Percentiles rank a stretch among this genome's conserved stretches.
Evolutionary conservation across 192 early-diverging fungal genomes (phyloP).

Genomic region (Coemansia sp.): DNA sequence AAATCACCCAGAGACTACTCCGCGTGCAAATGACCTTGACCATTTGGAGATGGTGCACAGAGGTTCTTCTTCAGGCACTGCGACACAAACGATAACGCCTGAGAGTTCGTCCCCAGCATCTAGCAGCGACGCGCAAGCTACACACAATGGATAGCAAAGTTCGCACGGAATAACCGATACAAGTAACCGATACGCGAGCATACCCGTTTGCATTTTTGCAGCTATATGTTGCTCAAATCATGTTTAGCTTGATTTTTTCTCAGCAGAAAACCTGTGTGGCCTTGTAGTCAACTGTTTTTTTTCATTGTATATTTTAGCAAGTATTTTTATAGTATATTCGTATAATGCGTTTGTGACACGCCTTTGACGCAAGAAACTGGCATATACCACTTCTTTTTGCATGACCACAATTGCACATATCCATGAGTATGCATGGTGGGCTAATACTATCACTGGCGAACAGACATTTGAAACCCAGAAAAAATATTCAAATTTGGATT

Average conservation of each 20-base stretch:
- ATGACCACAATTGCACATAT: no score
- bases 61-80: background rate
- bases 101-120: background rate
- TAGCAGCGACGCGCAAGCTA: background rate
- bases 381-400: no score
- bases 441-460: no score
- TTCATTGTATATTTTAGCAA: background rate
- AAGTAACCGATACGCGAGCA: background rate
- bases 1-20: background rate
- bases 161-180: background rate
- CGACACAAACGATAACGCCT: background rate
- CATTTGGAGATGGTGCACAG: background rate
- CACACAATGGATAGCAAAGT: background rate
- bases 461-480: no score
- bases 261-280: no score
- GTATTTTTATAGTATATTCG: background rate
- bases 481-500: no score
- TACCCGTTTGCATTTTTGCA: background rate
- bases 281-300: no score
- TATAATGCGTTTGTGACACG: background rate
- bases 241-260: background rate
- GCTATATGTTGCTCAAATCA: background rate
- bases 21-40: background rate
- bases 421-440: no score
- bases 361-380: background rate